phyloP scores from a whole-genome alignment of 768 basidiomycete species.

The Amanita rimosa region DNA sequence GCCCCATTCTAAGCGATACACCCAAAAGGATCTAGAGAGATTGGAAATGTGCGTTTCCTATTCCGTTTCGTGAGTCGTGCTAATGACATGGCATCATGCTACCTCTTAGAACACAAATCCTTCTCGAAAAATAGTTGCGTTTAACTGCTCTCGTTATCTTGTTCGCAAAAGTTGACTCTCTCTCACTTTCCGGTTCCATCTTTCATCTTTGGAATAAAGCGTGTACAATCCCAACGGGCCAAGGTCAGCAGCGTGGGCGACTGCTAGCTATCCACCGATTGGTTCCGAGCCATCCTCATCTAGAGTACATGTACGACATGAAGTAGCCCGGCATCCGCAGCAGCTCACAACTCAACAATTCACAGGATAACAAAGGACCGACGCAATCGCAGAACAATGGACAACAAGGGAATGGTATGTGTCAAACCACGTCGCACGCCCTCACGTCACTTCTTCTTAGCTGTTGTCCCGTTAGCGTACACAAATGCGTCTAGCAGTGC shows the following conservation, averaged over 20 bases:
- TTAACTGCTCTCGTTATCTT: neutral
- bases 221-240: neutral
- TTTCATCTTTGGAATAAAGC: neutral
- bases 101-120: neutral
- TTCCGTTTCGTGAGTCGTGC: neutral
- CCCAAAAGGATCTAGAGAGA: neutral
- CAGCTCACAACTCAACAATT: too few species aligned
- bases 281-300: neutral
- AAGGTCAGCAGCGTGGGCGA: neutral
- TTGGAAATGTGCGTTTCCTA: neutral
- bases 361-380: too few species aligned
- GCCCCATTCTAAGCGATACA: neutral
- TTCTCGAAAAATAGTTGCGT: neutral
- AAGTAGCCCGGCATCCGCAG: too few species aligned
- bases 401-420: too few species aligned
- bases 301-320: neutral
- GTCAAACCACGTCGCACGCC: neutral
- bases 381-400: too few species aligned
- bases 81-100: too few species aligned
- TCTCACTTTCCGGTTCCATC: neutral
- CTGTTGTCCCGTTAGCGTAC: too few species aligned
- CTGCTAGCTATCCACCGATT: neutral
- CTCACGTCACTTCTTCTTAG: neutral
- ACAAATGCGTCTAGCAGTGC: neutral
- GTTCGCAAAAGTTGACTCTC: neutral